Evolutionary conservation across 179 eudicot genomes (phyloP), one percentile per base, ranked within the genome.

Genomic region (Beta corolliflora): DNA sequence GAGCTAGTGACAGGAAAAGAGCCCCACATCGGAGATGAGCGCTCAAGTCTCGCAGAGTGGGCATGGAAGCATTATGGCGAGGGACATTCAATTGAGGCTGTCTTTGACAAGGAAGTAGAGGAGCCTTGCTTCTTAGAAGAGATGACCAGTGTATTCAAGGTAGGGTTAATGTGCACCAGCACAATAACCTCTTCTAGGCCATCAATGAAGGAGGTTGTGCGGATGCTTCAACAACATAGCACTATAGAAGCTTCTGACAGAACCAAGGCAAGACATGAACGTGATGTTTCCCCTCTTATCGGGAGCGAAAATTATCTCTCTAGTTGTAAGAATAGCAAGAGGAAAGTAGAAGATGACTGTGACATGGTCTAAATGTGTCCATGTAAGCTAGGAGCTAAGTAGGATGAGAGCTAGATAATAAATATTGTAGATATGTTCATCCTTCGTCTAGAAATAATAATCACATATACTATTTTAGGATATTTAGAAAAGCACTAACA

Each of bases 111-210:
- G 70, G 87, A 90, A 59, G 84, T 91, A 52, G 89, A 73, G 83
- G 86, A 90, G 23, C 87, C 84, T 5, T 14, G 71, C 41, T 76
- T 84, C 83, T 71, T 89, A 73, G 91, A 90, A 60, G 94, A 87
- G 29, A 90, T 93, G 92, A 82, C 61, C 15, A 85, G 61, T 55
- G 91, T 93, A 54, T 91, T 90, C 82, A 88, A 87, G 79, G 75
- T 93, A 1, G 97, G 97, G 44, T 86, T 95, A 52, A 82, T 86
- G 73, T 95, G 98, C 88, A 95, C 97, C 0, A 87, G 86, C 81
- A 77, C 84, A 3, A 66, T 84, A 76, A 90, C 99, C 48, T 64
- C 90, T 14, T 80, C 83, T 67, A 85, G 99, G 84, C 99, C 98
- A 7, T 85, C 94, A 9, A 94, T 92, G 99, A 93, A 89, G 64